phyloP scores from a whole-genome alignment of 2,329 filamentous ascomycete species.

The Ophiostoma populinum region DNA sequence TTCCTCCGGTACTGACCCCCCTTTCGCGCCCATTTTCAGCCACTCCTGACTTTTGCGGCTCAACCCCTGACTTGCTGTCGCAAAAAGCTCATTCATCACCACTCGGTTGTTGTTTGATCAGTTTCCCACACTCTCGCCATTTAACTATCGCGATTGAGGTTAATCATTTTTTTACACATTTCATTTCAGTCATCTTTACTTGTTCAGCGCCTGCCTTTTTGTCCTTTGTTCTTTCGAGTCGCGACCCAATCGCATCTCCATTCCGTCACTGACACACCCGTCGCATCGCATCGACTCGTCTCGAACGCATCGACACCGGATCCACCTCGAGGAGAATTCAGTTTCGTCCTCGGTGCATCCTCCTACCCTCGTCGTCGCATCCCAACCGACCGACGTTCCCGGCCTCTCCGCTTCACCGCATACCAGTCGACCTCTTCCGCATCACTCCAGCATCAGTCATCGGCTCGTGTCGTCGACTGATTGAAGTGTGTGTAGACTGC shows the following conservation, averaged over 20 bases:
- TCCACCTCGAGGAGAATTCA: constrained; percentile 5
- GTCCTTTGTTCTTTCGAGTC: neutral
- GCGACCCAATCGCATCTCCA: neutral
- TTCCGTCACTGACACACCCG: constrained; percentile 1
- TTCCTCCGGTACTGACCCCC: constrained; percentile 7
- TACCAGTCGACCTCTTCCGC: neutral
- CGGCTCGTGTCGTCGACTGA: constrained; percentile 12
- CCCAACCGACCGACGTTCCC: constrained; percentile 2
- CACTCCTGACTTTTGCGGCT: constrained; percentile 9
- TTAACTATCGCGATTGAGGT: constrained; percentile 11
- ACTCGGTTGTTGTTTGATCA: constrained; percentile 4
- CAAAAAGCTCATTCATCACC: constrained; percentile 4
- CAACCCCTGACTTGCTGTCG: constrained; percentile 2
- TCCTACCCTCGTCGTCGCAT: constrained; percentile 4
- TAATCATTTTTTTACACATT: neutral
- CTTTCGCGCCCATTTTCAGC: constrained; percentile 5
- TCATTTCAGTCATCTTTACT: neutral
- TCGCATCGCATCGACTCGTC: constrained; percentile 9
- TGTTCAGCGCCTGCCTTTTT: constrained; percentile 4
- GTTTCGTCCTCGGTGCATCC: constrained; percentile 4
- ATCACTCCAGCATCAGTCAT: constrained; percentile 11
- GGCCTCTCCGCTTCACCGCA: constrained; percentile 4
- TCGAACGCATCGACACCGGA: neutral
- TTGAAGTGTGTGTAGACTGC: constrained; percentile 11
- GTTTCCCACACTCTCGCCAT: constrained; percentile 7